phyloP scores from a whole-genome alignment of 768 basidiomycete genomes.

The Candolleomyces eurysporus region DNA sequence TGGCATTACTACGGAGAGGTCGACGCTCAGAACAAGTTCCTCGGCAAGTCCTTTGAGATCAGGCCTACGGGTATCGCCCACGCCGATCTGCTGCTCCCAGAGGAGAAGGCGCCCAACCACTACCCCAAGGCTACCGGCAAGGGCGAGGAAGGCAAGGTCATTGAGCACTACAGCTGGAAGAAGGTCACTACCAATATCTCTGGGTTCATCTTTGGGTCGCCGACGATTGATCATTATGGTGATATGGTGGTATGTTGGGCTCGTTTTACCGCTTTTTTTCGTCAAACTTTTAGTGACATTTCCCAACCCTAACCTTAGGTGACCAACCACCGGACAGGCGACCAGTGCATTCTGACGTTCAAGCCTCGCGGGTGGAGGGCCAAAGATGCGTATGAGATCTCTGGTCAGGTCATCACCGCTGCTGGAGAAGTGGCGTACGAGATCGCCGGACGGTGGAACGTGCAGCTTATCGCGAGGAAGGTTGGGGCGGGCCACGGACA shows the following conservation, averaged over 20 bases:
- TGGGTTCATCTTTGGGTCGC: conserved; percentile 88
- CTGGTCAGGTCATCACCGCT: conserved; percentile 73
- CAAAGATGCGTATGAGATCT: conserved; percentile 89
- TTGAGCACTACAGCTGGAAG: conserved; percentile 95
- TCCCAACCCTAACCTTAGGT: conserved; percentile 37
- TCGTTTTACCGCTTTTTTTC: conserved; percentile 27
- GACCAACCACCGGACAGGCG: conserved; percentile 88
- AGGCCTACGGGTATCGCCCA: conserved; percentile 94
- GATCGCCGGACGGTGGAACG: conserved; percentile 94
- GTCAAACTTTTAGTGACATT: not conserved
- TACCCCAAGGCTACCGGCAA: conserved; percentile 59
- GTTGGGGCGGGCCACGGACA: conserved; percentile 57
- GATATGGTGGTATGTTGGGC: conserved; percentile 70
- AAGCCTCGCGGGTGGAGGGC: conserved; percentile 96
- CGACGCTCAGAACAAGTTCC: conserved; percentile 95
- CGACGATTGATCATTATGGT: conserved; percentile 90
- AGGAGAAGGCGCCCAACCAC: conserved; percentile 49
- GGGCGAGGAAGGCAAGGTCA: conserved; percentile 49
- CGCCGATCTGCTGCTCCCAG: conserved; percentile 74
- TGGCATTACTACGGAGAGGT: conserved; percentile 97
- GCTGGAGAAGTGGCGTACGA: conserved; percentile 72
- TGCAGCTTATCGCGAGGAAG: conserved; percentile 84
- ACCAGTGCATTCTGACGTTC: conserved; percentile 87
- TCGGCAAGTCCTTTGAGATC: conserved; percentile 96
- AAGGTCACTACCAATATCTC: conserved; percentile 91